Percentiles rank a stretch among this genome's conserved stretches.
phyloP scores from a whole-genome alignment of 768 basidiomycete genomes.

The Exsudoporus frostii region DNA sequence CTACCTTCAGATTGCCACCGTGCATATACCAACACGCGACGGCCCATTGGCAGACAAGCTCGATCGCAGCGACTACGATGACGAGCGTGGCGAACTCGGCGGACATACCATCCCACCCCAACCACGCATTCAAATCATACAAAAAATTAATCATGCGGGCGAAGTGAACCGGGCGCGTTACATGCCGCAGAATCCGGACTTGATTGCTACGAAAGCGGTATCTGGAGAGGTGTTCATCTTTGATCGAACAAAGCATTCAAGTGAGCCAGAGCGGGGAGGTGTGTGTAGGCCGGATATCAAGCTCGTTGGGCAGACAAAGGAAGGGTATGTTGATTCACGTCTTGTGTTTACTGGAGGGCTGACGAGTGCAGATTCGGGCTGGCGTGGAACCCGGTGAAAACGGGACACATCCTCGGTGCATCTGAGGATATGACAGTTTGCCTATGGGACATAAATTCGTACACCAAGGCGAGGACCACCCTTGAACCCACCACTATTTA shows the following conservation, averaged over 20 bases:
- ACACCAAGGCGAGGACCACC: slow-evolving; percentile 69
- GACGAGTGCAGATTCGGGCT: slow-evolving; percentile 75
- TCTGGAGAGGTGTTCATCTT: slow-evolving; percentile 92
- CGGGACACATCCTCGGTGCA: slow-evolving; percentile 84
- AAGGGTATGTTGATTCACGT: slow-evolving; percentile 63
- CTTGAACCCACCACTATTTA: slow-evolving; percentile 86
- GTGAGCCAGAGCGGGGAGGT: slow-evolving; percentile 83
- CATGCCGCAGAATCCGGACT: slow-evolving; percentile 98
- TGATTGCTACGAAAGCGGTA: slow-evolving; percentile 93
- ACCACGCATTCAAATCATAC: slow-evolving; percentile 85
- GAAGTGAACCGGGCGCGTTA: slow-evolving; percentile 98
- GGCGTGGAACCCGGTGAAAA: slow-evolving; percentile 84
- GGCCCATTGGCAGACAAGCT: slow-evolving; percentile 71
- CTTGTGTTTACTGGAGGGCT: not conserved
- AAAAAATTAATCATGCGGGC: slow-evolving; percentile 91
- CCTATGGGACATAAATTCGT: slow-evolving; percentile 93
- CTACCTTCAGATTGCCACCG: slow-evolving; percentile 92
- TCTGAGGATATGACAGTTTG: slow-evolving; percentile 97
- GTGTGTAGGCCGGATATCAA: slow-evolving; percentile 88
- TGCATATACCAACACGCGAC: slow-evolving; percentile 86
- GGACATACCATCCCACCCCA: slow-evolving; percentile 82
- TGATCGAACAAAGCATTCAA: slow-evolving; percentile 95
- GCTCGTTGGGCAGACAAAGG: slow-evolving; percentile 84
- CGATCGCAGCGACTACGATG: slow-evolving; percentile 79
- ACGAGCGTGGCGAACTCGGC: slow-evolving; percentile 93